Percentiles rank a stretch among this genome's conserved stretches.
Evolutionary conservation across 2,329 filamentous ascomycete genomes (phyloP).

Genomic region (Xylariomycetidae sp.): DNA sequence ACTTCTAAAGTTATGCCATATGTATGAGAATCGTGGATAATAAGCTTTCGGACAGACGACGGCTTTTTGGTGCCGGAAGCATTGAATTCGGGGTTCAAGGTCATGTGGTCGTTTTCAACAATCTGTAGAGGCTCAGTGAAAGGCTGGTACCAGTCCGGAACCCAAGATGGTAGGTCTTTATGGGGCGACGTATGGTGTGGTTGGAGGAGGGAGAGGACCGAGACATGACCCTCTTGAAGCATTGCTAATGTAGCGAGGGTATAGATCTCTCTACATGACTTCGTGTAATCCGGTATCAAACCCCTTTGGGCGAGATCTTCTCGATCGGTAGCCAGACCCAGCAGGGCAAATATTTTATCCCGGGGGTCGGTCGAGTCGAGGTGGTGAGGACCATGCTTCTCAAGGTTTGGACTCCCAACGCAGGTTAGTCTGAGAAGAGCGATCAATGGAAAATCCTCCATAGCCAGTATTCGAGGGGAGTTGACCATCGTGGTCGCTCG

Average conservation of each 20-base stretch:
- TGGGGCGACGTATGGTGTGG: constrained; percentile 2
- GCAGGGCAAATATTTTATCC: constrained; percentile 19
- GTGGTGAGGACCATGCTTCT: constrained; percentile 10
- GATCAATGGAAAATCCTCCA: constrained; percentile 3
- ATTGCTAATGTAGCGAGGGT: constrained; percentile 11
- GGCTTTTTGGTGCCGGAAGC: no score
- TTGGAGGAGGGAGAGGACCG: constrained; percentile 15
- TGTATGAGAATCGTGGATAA: no score
- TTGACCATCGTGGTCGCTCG: no score
- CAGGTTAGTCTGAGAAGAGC: constrained; percentile 8
- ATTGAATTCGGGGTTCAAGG: constrained; percentile 1
- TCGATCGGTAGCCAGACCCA: constrained; percentile 9
- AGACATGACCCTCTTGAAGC: constrained; percentile 8
- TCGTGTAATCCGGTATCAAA: constrained; percentile 14
- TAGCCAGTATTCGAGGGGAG: constrained; percentile 6
- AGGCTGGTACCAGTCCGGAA: constrained; percentile 17
- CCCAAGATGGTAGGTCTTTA: constrained; percentile 17
- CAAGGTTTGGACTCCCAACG: constrained; percentile 5
- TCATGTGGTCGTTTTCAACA: constrained; percentile 1
- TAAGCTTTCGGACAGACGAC: no score
- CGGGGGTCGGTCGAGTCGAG: constrained; percentile 16
- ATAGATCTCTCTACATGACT: constrained; percentile 14
- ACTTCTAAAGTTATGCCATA: no score
- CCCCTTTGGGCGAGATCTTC: constrained; percentile 5
- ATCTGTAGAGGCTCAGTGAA: constrained; percentile 14